Evolutionary conservation across 192 early-diverging fungal species (phyloP).

Genomic region (Entrophospora sp.): DNA sequence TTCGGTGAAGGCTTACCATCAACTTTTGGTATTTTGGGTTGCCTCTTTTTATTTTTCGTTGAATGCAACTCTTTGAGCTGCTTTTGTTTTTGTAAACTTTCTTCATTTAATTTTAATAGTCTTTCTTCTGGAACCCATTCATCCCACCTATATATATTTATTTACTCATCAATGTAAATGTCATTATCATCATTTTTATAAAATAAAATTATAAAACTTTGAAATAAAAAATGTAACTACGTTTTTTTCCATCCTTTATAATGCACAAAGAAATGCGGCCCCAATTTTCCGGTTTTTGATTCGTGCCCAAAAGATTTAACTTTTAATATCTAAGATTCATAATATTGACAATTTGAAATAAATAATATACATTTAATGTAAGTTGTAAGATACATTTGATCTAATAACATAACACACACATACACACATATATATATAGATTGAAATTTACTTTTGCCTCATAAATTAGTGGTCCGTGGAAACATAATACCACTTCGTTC

Average conservation of each 20-base stretch:
- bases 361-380: not conserved
- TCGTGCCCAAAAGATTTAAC: conserved; percentile 33
- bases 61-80: conserved; percentile 55
- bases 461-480: conserved; percentile 94
- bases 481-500: conserved; percentile 89
- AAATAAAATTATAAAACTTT: not conserved
- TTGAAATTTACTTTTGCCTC: conserved; percentile 75
- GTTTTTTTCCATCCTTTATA: conserved; percentile 98
- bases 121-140: conserved; percentile 97
- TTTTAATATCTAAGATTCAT: not conserved
- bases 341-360: not conserved
- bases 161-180: no score
- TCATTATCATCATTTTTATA: not conserved
- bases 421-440: no score
- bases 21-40: not conserved
- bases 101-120: conserved; percentile 71
- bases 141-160: conserved; percentile 85
- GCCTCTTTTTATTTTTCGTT: conserved; percentile 4
- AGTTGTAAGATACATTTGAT: not conserved
- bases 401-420: not conserved
- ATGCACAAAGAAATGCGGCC: conserved; percentile 90
- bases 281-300: conserved; percentile 74
- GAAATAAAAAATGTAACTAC: conserved; percentile 34
- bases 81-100: conserved; percentile 73
- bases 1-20: not conserved